Evolutionary conservation across 2,329 filamentous ascomycete species (phyloP), one percentile per base, ranked within the genome.

Genomic region (Microsporum canis): DNA sequence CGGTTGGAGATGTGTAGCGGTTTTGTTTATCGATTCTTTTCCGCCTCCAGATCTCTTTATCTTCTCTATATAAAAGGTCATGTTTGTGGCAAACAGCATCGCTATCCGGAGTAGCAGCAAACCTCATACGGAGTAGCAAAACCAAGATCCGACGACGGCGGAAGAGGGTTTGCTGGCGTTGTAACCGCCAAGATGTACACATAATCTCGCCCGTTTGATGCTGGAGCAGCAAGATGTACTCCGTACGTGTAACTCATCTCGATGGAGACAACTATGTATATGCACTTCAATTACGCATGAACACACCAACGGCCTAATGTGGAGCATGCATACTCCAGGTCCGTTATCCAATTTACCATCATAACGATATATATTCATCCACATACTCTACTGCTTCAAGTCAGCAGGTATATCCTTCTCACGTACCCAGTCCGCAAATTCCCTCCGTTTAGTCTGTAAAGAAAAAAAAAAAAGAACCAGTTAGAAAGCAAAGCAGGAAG

Each of bases 401-500:
- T 43, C 39, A 17, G 38, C 33, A 57, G n/a, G 12, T 31, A 63
- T 64, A 60, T 68, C 72, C 57, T 75, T 71, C 7, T 76, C 73
- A 59, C 77, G 75, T 29, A 85, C 82, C 89, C 89, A 95, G 64
- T 86, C 81, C 14, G 84, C 81, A 78, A 95, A 96, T 63, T 91
- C 88, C 70, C 81, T 85, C 70, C 88, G 82, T 76, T 91, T 80
- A 27, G 75, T 76, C 79, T 81, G 60, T 45, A 39, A 58, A 57
- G 14, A 27, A 49, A 31, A 55, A 27, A n/a, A 55, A 51, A 55
- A 33, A 43, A 49, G 41, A 56, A 58, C 23, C 6, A 5, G 57
- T 51, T 45, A 55, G 23, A 57, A 29, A 39, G 23, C n/a, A 58
- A 1, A 14, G 29, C 23, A 8, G 49, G 41, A 36, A 27, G 43